phyloP scores from a whole-genome alignment of 2,329 filamentous ascomycete species.

The Colletotrichum lindemuthianum region DNA sequence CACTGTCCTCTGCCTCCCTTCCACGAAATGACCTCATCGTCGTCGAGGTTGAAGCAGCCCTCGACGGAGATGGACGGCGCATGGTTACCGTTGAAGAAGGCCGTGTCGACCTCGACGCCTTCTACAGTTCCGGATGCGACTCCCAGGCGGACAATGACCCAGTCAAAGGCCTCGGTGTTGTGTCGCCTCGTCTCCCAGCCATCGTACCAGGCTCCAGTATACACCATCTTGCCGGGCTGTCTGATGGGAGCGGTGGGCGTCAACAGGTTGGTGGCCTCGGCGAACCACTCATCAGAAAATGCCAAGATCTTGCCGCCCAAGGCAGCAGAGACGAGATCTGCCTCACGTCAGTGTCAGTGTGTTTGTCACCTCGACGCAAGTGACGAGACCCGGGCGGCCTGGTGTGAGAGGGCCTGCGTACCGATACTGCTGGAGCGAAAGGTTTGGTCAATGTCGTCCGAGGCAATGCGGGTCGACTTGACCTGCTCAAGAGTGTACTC shows the following conservation, averaged over 20 bases:
- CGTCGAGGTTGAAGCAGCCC: conserved; percentile 73
- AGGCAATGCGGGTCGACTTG: conserved; percentile 57
- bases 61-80: conserved; percentile 83
- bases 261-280: conserved; percentile 71
- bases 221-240: conserved; percentile 74
- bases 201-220: conserved; percentile 76
- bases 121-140: conserved; percentile 77
- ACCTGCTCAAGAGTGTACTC: conserved; percentile 68
- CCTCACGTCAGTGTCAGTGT: conserved; percentile 23
- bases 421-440: conserved; percentile 71
- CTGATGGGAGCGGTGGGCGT: conserved; percentile 71
- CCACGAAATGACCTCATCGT: conserved; percentile 72
- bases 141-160: conserved; percentile 72
- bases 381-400: background rate
- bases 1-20: conserved; percentile 69
- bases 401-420: conserved; percentile 48
- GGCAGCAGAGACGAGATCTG: conserved; percentile 69
- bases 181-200: conserved; percentile 76
- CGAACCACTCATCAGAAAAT: conserved; percentile 76
- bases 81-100: conserved; percentile 85
- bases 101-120: conserved; percentile 83
- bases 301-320: conserved; percentile 72
- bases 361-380: too few relatives aligned
- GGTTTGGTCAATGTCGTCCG: conserved; percentile 68
- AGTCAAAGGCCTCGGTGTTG: conserved; percentile 72